A percentile compares a stretch with the other conserved stretches of the same genome.
Conservation (phyloP, 176 grass and related monocot species). For the Saccharum officinarum region DNA sequence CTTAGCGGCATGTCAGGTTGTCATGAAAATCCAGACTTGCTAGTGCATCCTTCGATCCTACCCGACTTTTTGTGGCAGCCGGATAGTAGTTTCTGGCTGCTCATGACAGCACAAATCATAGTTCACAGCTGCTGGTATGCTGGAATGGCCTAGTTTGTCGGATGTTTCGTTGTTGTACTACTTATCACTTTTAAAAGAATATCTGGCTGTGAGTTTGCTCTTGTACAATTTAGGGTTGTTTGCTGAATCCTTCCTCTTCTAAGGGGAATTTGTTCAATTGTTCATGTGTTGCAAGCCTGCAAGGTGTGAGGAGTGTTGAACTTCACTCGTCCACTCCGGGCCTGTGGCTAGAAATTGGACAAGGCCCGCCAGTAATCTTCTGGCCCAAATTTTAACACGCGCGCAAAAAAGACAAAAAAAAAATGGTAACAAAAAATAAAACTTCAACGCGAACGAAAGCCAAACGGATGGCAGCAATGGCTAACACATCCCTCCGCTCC, state of each 20-base stretch:
- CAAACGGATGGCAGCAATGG: conserved; percentile 38
- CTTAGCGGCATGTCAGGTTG: not conserved
- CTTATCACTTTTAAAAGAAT: not conserved
- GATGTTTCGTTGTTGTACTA: not conserved
- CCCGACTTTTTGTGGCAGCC: not conserved
- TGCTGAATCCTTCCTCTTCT: not conserved
- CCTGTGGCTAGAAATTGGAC: not conserved
- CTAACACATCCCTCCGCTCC: conserved; percentile 34
- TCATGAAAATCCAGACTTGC: not conserved
- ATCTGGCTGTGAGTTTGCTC: not conserved
- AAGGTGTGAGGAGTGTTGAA: not conserved
- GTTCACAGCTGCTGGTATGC: not conserved
- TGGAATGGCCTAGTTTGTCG: not conserved
- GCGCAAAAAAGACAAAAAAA: not conserved
- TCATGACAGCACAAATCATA: not conserved
- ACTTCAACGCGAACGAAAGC: not conserved
- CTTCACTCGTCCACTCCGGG: not conserved
- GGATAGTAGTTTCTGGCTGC: not conserved
- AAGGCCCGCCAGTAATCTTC: conserved; percentile 5
- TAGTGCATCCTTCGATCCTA: not conserved
- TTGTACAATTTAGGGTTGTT: no score
- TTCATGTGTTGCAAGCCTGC: not conserved
- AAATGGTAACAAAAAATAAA: not conserved
- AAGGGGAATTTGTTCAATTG: not conserved
- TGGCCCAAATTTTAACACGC: conserved; percentile 36